These are phyloP conservation scores for Pezicula neosporulosa DNA, from an alignment of 2,329 filamentous ascomycete species.

Conservation along the genomic window DNA sequence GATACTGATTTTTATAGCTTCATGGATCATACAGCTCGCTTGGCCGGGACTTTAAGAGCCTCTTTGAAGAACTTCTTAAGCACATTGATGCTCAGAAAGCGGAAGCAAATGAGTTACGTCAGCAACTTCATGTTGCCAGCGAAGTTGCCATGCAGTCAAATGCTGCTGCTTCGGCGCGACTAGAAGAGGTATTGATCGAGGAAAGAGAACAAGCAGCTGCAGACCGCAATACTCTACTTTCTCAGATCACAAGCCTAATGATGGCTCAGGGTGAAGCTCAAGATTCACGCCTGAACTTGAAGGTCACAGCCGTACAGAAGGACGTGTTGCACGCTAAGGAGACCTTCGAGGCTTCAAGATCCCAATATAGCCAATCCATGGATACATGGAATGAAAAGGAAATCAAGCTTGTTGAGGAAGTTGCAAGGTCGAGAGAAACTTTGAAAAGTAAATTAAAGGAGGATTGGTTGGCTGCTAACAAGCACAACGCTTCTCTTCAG, in stretches of 20 bases:
- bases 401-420: conserved; percentile 63
- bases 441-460: conserved; percentile 80
- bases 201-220: conserved; percentile 70
- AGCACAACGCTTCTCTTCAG: conserved; percentile 80
- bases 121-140: conserved; percentile 69
- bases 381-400: conserved; percentile 70
- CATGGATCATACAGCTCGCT: conserved; percentile 81
- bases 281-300: conserved; percentile 64
- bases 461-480: conserved; percentile 77
- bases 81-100: conserved; percentile 73
- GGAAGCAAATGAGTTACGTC: conserved; percentile 70
- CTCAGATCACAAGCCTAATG: conserved; percentile 75
- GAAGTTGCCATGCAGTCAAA: conserved; percentile 66
- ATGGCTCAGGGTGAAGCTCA: conserved; percentile 71
- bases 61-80: conserved; percentile 77
- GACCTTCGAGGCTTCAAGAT: conserved; percentile 61
- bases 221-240: conserved; percentile 71
- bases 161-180: conserved; percentile 57
- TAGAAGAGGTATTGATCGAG: conserved; percentile 70
- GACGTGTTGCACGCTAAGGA: conserved; percentile 63
- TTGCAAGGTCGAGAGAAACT: conserved; percentile 69
- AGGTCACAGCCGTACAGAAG: conserved; percentile 58
- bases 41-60: conserved; percentile 78
- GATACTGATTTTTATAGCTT: conserved; percentile 48
- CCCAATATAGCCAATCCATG: conserved; percentile 68